Evolutionary conservation across 306 rosid genomes (phyloP), one percentile per base, ranked within the genome.

Genomic region (Sicyos edulis): DNA sequence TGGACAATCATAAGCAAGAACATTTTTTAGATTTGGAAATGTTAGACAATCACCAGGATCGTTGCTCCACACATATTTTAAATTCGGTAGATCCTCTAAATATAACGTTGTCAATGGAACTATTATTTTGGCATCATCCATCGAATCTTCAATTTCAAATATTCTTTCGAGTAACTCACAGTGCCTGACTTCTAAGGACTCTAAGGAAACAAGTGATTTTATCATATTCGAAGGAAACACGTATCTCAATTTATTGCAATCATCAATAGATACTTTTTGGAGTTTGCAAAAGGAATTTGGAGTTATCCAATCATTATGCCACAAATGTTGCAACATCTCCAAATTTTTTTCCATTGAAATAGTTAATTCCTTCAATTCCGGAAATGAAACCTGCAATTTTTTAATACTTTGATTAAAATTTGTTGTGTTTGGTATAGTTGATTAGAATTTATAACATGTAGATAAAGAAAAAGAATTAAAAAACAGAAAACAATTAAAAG

Each of bases 301-400:
- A 19, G 2, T 20, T 17, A 55, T 1, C 13, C 24, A 7, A n/a
- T 37, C n/a, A 10, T 40, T 61, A 6, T 63, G 49, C 50, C 70
- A 63, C 34, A 63, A 63, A 6, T 63, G 49, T 24, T 51, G 37
- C 34, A 63, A 63, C 4, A 13, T n/a, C 70, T 63, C 15, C 15
- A 37, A n/a, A 8, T 34, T 63, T 8, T 4, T 7, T 3, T 6
- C 16, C 17, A 2, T 14, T 0, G 1, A 4, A 17, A 63, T 34
- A 7, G 6, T 4, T 40, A 63, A 63, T 8, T 63, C 8, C 22
- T 63, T 9, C 51, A 63, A 63, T 7, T 37, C 24, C 0, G 70
- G 22, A 63, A 63, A 63, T 63, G 26, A 34, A 63, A 63, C 51
- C 70, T 32, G 47, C 49, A 16, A 61, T 61, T n/a, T 17, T 55